phyloP scores from a whole-genome alignment of 2,329 filamentous ascomycete genomes.

The Diaporthe ilicicola region DNA sequence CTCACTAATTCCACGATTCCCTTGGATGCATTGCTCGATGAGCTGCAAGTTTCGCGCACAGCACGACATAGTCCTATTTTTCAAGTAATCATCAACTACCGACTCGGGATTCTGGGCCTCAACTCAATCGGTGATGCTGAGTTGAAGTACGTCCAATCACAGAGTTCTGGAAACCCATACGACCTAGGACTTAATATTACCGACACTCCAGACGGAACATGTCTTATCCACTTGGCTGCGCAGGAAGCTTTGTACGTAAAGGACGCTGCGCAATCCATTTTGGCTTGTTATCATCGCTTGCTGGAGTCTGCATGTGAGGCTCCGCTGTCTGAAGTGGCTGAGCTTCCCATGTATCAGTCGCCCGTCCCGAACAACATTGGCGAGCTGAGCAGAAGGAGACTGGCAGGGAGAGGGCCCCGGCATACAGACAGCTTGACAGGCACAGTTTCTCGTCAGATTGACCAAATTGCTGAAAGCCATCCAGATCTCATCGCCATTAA shows the following conservation, averaged over 20 bases:
- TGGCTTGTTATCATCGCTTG: not conserved
- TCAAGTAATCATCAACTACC: conserved; percentile 51
- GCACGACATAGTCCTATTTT: conserved; percentile 54
- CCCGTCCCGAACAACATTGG: not conserved
- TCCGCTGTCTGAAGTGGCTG: not conserved
- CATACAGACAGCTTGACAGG: not conserved
- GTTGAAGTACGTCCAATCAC: not conserved
- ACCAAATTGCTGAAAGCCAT: not conserved
- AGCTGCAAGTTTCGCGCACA: conserved; percentile 51
- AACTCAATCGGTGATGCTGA: conserved; percentile 35
- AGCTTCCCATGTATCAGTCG: not conserved
- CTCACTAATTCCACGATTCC: conserved; percentile 54
- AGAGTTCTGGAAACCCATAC: conserved; percentile 36
- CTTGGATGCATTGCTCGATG: conserved; percentile 55
- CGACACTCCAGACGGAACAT: conserved; percentile 26
- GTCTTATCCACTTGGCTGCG: not conserved
- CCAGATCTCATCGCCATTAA: not conserved
- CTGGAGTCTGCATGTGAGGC: not conserved
- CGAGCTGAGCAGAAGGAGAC: not conserved
- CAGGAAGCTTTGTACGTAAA: not conserved
- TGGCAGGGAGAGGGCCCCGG: not conserved
- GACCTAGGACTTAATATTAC: conserved; percentile 48
- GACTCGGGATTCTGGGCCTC: conserved; percentile 36
- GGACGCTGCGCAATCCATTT: not conserved
- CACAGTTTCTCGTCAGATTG: not conserved